Percentiles rank a stretch among this genome's conserved stretches.
These are phyloP conservation scores for Aeminium ludgeri DNA, from an alignment of 495 filamentous ascomycete species.

Conservation along the genomic window DNA sequence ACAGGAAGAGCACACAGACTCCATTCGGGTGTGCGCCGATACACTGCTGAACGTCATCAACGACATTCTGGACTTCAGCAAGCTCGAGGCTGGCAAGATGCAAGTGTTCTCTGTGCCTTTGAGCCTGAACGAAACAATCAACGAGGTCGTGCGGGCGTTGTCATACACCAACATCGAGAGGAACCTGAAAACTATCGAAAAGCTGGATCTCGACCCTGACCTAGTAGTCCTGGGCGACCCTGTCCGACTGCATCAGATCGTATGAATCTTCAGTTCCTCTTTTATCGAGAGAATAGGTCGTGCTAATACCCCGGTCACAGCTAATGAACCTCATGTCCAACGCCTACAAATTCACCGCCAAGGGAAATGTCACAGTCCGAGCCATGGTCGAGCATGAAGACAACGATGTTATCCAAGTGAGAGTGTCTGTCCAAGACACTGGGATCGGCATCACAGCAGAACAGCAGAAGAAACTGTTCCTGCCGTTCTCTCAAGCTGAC, in stretches of 20 bases:
- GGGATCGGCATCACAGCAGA: conserved; percentile 76
- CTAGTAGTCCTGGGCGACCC: conserved; percentile 81
- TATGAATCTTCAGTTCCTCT: too few species aligned
- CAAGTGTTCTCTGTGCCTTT: conserved; percentile 75
- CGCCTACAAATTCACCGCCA: conserved; percentile 83
- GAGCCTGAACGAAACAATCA: conserved; percentile 70
- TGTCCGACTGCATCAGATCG: conserved; percentile 73
- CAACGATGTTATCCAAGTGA: conserved; percentile 49
- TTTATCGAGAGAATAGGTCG: too few species aligned
- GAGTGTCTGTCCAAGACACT: conserved; percentile 76
- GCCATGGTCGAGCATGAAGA: conserved; percentile 54
- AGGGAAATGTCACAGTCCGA: conserved; percentile 66
- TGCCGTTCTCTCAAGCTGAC: conserved; percentile 82
- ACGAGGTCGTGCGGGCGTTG: conserved; percentile 70
- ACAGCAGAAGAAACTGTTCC: conserved; percentile 70
- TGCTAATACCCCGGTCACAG: too few species aligned
- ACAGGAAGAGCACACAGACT: conserved; percentile 82
- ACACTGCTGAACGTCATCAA: conserved; percentile 87
- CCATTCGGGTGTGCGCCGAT: conserved; percentile 77
- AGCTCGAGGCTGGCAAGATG: conserved; percentile 92
- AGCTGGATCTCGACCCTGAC: conserved; percentile 47
- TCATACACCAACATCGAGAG: conserved; percentile 71
- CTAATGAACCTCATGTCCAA: conserved; percentile 88
- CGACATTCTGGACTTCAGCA: conserved; percentile 84
- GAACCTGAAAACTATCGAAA: conserved; percentile 56